Evolutionary conservation across 1,139 yeast species (phyloP), one percentile per base, ranked within the genome.

Genomic region (Candida neerlandica): DNA sequence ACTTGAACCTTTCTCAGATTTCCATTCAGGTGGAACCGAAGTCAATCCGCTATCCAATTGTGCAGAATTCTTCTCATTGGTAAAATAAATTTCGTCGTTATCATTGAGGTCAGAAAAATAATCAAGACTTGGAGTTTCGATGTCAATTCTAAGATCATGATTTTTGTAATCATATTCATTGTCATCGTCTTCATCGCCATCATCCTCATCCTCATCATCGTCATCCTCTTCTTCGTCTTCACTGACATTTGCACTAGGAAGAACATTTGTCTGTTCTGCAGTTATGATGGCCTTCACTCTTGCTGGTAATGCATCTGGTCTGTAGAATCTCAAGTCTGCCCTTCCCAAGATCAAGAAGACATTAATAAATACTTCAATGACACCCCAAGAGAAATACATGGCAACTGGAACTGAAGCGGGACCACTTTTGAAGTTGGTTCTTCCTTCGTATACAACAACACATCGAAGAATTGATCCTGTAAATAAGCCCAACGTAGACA

Each of bases 251-350:
- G 38, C 12, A 41, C 44, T 41, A 5, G 37, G 27, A 12, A 34
- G 38, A 9, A 34, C 55, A 73, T 73, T 44, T 75, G 73, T 60
- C 54, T 75, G 79, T 51, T 75, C 75, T 1, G 78, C 77, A 1
- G 78, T 73, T 43, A 73, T 63, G 54, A 74, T 73, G 10, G 67
- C 60, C 55, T 76, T 62, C 38, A 74, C 75, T 49, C 60, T 62
- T 15, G 56, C 58, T 3, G 79, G 79, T 53, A 75, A 69, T 12
- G 63, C 58, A 59, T 75, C 79, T 39, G 80, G 80, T 54, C 77
- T 68, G 63, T 75, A 75, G 62, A 75, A 75, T 51, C 80, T 60
- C 55, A 75, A 67, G 57, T 75, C 80, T 32, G 71, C 78, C 60
- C 80, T 69, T n/a, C 79, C 78, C 27, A 74, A 56, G 45, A 75